Evolutionary conservation across 2,329 filamentous ascomycete genomes (phyloP).

Genomic region (Colletotrichum nymphaeae): DNA sequence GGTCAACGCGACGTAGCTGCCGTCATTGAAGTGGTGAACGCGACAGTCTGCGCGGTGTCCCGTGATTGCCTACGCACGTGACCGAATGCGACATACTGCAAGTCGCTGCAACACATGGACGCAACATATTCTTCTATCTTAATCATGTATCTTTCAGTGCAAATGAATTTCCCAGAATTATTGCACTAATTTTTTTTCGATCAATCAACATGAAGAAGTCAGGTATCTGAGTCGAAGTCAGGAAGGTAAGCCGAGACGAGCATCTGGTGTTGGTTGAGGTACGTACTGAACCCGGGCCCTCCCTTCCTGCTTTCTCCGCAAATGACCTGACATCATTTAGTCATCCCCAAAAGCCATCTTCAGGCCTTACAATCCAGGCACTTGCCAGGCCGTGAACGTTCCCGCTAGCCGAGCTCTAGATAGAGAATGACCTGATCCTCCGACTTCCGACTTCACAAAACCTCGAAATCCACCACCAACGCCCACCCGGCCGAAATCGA

Average conservation of each 20-base stretch:
- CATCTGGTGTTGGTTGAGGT: not conserved
- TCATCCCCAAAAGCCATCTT: constrained; percentile 18
- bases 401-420: constrained; percentile 36
- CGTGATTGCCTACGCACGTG: not conserved
- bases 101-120: not conserved
- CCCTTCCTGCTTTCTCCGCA: constrained; percentile 26
- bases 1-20: constrained; percentile 13
- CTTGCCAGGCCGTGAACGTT: constrained; percentile 20
- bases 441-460: constrained; percentile 27
- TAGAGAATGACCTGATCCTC: constrained; percentile 40
- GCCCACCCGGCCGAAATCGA: constrained; percentile 20
- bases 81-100: not conserved
- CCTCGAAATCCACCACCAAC: constrained; percentile 10
- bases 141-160: too few species aligned
- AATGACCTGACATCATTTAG: constrained; percentile 35
- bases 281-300: not conserved
- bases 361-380: constrained; percentile 25
- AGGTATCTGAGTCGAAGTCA: not conserved
- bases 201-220: not conserved
- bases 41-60: constrained; percentile 24
- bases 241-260: not conserved
- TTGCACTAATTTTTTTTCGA: not conserved
- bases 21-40: constrained; percentile 9
- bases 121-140: not conserved
- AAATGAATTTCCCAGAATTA: not conserved